phyloP scores from a whole-genome alignment of 495 filamentous ascomycete genomes.

The Xylaria telfairii region DNA sequence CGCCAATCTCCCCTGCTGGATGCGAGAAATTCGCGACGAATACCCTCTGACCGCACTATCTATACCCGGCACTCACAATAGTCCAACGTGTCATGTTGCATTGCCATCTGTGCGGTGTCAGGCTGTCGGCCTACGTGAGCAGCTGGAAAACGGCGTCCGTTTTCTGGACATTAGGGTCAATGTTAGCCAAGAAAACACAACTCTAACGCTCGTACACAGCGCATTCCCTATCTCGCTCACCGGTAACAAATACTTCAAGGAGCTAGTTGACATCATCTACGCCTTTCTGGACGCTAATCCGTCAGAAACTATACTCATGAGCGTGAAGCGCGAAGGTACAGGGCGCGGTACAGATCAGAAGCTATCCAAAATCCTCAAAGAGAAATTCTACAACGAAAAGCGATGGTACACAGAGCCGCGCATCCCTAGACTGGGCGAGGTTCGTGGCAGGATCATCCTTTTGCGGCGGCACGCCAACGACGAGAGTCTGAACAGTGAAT shows the following conservation, averaged over 20 bases:
- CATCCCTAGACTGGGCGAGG: slow-evolving; percentile 83
- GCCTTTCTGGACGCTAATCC: slow-evolving; percentile 80
- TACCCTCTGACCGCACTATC: slow-evolving; percentile 79
- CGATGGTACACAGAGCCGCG: slow-evolving; percentile 80
- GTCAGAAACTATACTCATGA: slow-evolving; percentile 82
- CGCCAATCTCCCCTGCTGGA: slow-evolving; percentile 77
- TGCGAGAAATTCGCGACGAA: slow-evolving; percentile 71
- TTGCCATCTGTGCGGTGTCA: slow-evolving; percentile 95
- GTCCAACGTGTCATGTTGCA: slow-evolving; percentile 79
- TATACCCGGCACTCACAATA: slow-evolving; percentile 97
- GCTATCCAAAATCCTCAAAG: slow-evolving; percentile 71
- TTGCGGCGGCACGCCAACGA: slow-evolving; percentile 78
- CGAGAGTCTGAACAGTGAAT: slow-evolving; percentile 62
- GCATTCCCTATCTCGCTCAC: slow-evolving; percentile 55
- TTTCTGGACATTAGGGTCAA: slow-evolving; percentile 90
- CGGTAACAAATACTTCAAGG: slow-evolving; percentile 71
- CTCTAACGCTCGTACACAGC: slow-evolving; percentile 62
- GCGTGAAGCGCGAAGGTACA: slow-evolving; percentile 87
- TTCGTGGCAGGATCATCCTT: slow-evolving; percentile 82
- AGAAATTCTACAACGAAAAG: slow-evolving; percentile 68
- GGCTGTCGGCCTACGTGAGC: slow-evolving; percentile 73
- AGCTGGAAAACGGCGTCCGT: slow-evolving; percentile 88
- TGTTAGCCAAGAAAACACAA: slow-evolving; percentile 72
- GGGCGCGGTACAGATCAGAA: slow-evolving; percentile 81
- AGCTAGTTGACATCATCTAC: slow-evolving; percentile 70